Evolutionary conservation across 495 filamentous ascomycete species (phyloP).

Genomic region (Tetracladium marchalianum): DNA sequence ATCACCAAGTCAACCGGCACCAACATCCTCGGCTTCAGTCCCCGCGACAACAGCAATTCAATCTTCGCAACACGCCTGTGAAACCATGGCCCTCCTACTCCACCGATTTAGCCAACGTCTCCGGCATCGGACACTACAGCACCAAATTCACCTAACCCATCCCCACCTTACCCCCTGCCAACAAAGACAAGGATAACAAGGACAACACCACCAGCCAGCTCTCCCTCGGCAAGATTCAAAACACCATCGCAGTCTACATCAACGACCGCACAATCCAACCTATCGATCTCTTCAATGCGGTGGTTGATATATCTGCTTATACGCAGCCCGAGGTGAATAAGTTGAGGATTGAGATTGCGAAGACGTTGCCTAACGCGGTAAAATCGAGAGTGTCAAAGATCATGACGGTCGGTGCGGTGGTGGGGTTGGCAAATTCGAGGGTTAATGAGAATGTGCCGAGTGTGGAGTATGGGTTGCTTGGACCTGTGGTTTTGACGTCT

Average conservation of each 20-base stretch:
- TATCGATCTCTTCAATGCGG: slow-evolving; percentile 17
- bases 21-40: slow-evolving; percentile 13
- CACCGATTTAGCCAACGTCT: slow-evolving; percentile 28
- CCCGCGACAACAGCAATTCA: slow-evolving; percentile 17
- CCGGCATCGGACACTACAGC: slow-evolving; percentile 38
- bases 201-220: no score
- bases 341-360: slow-evolving; percentile 12
- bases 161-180: no score
- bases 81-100: slow-evolving; percentile 30
- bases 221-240: slow-evolving; percentile 24
- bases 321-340: slow-evolving; percentile 15
- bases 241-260: slow-evolving; percentile 22
- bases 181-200: slow-evolving; percentile 9
- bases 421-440: not conserved
- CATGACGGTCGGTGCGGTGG: not conserved
- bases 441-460: not conserved
- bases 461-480: not conserved
- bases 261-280: slow-evolving; percentile 19
- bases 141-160: slow-evolving; percentile 28
- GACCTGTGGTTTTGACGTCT: not conserved
- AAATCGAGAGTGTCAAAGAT: slow-evolving; percentile 1
- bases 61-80: slow-evolving; percentile 21
- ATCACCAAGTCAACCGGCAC: slow-evolving; percentile 7
- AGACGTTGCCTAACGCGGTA: slow-evolving; percentile 19
- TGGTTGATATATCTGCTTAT: slow-evolving; percentile 17